Evolutionary conservation across 169 alveolate species (phyloP), one percentile per base, ranked within the genome.

Genomic region (Cyclospora cayetanensis): DNA sequence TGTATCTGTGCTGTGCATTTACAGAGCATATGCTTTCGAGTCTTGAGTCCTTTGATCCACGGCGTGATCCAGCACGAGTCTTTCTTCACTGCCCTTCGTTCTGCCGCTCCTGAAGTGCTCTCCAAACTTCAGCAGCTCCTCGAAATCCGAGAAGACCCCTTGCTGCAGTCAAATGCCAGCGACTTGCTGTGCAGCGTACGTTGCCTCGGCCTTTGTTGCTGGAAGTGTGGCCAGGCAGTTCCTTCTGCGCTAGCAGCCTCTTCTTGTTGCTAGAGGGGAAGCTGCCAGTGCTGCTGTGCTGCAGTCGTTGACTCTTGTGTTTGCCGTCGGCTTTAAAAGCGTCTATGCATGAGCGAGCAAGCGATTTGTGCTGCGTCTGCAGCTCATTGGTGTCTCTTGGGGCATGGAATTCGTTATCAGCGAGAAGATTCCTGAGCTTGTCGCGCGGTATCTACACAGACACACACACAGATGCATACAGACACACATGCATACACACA

Each of bases 361-460:
- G 7, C 60, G 7, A 7, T 70, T 50, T 70, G 22, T 70, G 50
- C 15, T 29, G 22, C 15, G 53, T 34, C 22, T 70, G 15, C 37
- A 70, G 83, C 53, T 70, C 4, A 20, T 70, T 3, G 39, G 34
- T 20, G 50, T 31, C 53, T 39, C 83, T 2, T 70, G 83, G 83
- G 83, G 83, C 9, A 4, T 35, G 83, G 83, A 70, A 7, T 70
- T 9, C 29, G 83, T 53, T 29, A 31, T 70, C 20, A 35, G 46
- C 2, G 27, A 70, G 1, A 0, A 70, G 9, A 35, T 35, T 35
- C 83, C 83, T 9, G 83, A 70, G 27, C 50, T 7, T 3, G 20
- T 70, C 11, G 83, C 83, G 27, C 4, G 83, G 83, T 70, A 70
- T 20, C n/a, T n/a, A n/a, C n/a, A n/a, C n/a, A n/a, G n/a, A n/a